Conservation (phyloP, 495 filamentous ascomycete species). For the Parmelia sp. region DNA sequence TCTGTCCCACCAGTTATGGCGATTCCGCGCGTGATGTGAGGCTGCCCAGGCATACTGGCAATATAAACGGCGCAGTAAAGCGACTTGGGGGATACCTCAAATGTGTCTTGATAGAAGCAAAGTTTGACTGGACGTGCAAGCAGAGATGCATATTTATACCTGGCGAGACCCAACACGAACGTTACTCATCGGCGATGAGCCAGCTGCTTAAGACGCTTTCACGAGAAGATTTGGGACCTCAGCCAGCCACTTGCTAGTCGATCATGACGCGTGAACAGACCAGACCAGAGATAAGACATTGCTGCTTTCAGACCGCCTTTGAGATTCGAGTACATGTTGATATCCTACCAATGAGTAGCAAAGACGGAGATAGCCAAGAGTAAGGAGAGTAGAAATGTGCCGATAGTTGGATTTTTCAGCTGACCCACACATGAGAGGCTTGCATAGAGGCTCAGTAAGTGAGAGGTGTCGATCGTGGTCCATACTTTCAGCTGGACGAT, state of each 20-base stretch:
- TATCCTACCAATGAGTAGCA: neutral
- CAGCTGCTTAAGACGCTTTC: neutral
- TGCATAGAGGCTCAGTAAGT: neutral
- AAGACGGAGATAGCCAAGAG: neutral
- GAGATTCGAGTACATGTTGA: neutral
- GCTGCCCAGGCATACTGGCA: neutral
- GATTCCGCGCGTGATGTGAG: neutral
- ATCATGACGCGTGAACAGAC: neutral
- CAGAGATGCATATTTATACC: too few relatives aligned
- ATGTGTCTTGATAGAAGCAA: too few relatives aligned
- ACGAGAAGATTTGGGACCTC: neutral
- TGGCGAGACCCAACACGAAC: neutral
- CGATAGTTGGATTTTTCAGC: neutral
- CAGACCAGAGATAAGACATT: neutral
- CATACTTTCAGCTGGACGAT: neutral
- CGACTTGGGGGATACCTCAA: too few relatives aligned
- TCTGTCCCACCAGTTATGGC: neutral
- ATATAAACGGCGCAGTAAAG: neutral
- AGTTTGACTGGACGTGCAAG: too few relatives aligned
- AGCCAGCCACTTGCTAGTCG: neutral
- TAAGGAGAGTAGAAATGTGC: neutral
- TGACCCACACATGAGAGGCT: neutral
- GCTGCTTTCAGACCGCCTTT: neutral
- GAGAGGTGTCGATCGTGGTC: neutral
- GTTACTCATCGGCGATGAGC: neutral